Conservation (phyloP, 495 filamentous ascomycete genomes). For the Annulohypoxylon moriforme region DNA sequence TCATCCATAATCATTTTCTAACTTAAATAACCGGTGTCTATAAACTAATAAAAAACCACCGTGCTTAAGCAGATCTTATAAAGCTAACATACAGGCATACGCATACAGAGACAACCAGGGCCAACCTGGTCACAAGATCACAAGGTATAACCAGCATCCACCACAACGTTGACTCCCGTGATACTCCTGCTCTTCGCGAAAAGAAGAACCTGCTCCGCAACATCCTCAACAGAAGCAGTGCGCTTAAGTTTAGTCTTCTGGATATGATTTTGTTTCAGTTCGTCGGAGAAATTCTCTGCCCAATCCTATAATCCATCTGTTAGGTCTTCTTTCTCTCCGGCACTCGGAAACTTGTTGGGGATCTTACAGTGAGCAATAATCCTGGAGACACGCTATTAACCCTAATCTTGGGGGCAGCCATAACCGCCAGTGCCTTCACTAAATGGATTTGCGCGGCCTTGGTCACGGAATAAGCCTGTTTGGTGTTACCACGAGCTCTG, state of each 20-base stretch:
- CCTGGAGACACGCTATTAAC: conserved; percentile 67
- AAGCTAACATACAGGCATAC: background rate
- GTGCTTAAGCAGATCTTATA: background rate
- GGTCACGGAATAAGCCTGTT: conserved; percentile 61
- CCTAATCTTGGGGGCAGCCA: conserved; percentile 62
- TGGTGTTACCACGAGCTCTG: conserved; percentile 9
- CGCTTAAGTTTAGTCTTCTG: conserved; percentile 63
- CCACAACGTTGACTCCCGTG: conserved; percentile 58
- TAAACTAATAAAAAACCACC: background rate
- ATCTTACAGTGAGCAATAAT: conserved; percentile 59
- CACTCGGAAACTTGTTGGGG: background rate
- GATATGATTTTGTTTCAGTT: conserved; percentile 54
- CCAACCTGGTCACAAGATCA: conserved; percentile 20
- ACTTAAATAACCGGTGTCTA: background rate
- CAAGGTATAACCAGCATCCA: conserved; percentile 56
- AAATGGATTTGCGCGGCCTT: conserved; percentile 70
- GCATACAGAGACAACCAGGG: background rate
- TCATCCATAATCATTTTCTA: background rate
- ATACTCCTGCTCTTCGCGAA: conserved; percentile 55
- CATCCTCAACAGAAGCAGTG: conserved; percentile 64
- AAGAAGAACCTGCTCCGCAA: conserved; percentile 58
- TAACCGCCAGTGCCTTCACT: conserved; percentile 61
- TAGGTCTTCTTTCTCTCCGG: conserved; percentile 4
- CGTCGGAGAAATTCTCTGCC: conserved; percentile 61
- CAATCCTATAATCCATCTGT: conserved; percentile 57